Conservation (phyloP, 768 basidiomycete species). For the Leccinum uliginosum region DNA sequence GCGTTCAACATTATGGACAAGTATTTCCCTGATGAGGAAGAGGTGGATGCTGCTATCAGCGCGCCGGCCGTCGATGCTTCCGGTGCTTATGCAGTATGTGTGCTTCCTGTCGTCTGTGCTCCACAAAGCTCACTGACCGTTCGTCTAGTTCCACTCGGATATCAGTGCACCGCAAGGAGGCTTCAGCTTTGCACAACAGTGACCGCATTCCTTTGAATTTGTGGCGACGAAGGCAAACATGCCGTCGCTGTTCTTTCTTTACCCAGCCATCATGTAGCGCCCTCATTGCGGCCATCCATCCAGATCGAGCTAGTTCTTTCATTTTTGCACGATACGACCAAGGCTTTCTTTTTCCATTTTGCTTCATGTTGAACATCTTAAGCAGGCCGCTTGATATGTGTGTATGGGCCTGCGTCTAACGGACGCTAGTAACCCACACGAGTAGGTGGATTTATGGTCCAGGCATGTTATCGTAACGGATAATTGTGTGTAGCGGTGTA, state of each 20-base stretch:
- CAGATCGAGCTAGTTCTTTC: conserved; percentile 14
- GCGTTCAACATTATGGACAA: conserved; percentile 98
- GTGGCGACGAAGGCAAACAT: conserved; percentile 1
- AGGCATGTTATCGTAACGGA: conserved; percentile 19
- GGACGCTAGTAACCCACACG: conserved; percentile 26
- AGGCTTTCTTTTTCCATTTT: conserved; percentile 8
- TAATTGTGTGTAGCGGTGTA: conserved; percentile 14
- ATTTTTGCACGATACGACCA: conserved; percentile 9
- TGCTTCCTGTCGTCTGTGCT: background rate
- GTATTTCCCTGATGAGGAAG: conserved; percentile 98
- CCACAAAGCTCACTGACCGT: conserved; percentile 5
- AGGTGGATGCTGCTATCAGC: conserved; percentile 76
- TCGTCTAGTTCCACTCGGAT: conserved; percentile 71
- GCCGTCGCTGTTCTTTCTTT: conserved; percentile 5
- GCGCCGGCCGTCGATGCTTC: conserved; percentile 72
- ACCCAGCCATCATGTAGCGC: conserved; percentile 16
- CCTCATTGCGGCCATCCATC: conserved; percentile 9
- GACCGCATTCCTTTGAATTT: conserved; percentile 11
- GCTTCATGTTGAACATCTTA: conserved; percentile 22
- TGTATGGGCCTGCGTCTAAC: conserved; percentile 31
- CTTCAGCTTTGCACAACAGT: conserved; percentile 85
- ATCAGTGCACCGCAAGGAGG: conserved; percentile 90
- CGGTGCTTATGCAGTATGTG: conserved; percentile 69
- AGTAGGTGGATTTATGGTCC: conserved; percentile 17
- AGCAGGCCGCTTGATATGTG: conserved; percentile 15